These are phyloP conservation scores for Pichia paraexigua DNA, from an alignment of 805 yeast species.

Conservation along the genomic window DNA sequence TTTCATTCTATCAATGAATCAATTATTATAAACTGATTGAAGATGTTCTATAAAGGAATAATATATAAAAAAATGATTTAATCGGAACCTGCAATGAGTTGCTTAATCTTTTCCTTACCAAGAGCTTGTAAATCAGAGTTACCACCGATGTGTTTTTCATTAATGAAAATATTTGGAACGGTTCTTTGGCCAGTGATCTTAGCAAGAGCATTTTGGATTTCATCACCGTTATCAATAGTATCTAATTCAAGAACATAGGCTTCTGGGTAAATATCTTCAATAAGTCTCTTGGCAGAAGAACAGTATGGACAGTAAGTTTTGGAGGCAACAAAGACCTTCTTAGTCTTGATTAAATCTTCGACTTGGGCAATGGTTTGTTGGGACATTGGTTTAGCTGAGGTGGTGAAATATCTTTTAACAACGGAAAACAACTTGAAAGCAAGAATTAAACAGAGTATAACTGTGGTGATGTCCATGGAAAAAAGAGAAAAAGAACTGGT, in stretches of 20 bases:
- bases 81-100: not conserved
- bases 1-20: not conserved
- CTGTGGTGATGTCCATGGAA: not conserved
- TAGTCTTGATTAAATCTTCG: slow-evolving; percentile 51
- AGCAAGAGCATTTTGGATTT: slow-evolving; percentile 69
- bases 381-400: slow-evolving; percentile 45
- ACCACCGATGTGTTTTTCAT: slow-evolving; percentile 92
- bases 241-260: slow-evolving; percentile 53
- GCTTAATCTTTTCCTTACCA: slow-evolving; percentile 26
- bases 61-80: not conserved
- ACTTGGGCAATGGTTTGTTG: slow-evolving; percentile 51
- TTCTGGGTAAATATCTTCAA: slow-evolving; percentile 32
- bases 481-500: not conserved
- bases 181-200: slow-evolving; percentile 85
- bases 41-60: not conserved
- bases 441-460: slow-evolving; percentile 3
- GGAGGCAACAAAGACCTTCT: slow-evolving; percentile 74
- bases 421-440: slow-evolving; percentile 24
- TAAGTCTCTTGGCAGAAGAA: slow-evolving; percentile 40
- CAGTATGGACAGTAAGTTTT: slow-evolving; percentile 70
- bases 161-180: slow-evolving; percentile 88
- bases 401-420: slow-evolving; percentile 21
- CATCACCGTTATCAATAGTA: slow-evolving; percentile 56
- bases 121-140: slow-evolving; percentile 80
- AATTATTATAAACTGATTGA: too few relatives aligned